Conservation (phyloP, 345 rosid species). For the Lenwebbia sp. region DNA sequence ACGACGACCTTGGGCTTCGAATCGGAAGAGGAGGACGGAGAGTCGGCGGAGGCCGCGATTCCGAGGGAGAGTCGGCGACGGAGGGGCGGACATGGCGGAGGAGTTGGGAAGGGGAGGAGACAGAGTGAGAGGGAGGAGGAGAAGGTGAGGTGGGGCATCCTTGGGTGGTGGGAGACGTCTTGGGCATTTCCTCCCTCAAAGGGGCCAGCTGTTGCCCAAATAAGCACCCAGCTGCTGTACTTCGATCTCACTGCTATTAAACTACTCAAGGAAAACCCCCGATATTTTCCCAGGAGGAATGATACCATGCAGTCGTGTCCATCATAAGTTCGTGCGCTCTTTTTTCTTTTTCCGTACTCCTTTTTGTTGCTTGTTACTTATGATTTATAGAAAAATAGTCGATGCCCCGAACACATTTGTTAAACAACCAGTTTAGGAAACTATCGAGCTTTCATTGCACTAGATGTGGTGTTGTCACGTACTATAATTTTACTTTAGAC, state of each 20-base stretch:
- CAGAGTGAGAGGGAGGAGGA: constrained; percentile 1
- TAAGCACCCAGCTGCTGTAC: background rate
- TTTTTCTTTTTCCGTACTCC: too few species aligned
- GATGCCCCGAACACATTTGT: too few species aligned
- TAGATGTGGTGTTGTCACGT: too few species aligned
- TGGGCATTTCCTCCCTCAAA: background rate
- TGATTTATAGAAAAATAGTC: too few species aligned
- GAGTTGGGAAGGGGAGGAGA: background rate
- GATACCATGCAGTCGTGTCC: background rate
- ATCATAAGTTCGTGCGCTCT: background rate
- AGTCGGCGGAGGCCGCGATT: constrained; percentile 6
- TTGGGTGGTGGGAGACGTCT: constrained; percentile 12
- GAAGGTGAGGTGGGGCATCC: constrained; percentile 12
- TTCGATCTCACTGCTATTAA: too few species aligned
- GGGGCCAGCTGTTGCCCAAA: constrained; percentile 17
- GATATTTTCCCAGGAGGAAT: background rate
- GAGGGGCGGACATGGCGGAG: constrained; percentile 6
- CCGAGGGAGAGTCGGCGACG: background rate
- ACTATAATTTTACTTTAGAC: too few species aligned
- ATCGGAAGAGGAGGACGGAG: constrained; percentile 8
- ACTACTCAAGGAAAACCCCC: background rate
- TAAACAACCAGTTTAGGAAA: too few species aligned
- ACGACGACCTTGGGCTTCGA: constrained; percentile 63
- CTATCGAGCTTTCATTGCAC: too few species aligned
- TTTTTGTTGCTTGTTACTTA: too few species aligned